Conservation (phyloP, 352 stramenopile species). For the Phytophthora melonis region DNA sequence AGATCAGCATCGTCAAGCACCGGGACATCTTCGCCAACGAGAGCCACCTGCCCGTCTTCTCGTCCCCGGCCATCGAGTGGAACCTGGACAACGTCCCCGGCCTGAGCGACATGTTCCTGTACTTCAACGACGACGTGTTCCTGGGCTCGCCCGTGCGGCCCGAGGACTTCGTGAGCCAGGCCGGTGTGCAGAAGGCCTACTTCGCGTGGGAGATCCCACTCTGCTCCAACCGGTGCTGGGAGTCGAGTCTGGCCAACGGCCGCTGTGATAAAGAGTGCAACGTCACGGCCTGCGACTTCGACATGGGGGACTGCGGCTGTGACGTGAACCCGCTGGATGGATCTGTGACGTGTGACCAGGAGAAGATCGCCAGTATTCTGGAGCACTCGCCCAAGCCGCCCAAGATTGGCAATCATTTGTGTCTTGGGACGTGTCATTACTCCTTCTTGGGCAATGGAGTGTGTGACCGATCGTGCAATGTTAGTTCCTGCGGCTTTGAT, state of each 20-base stretch:
- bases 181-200: slow-evolving; percentile 91
- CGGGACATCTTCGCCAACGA: slow-evolving; percentile 91
- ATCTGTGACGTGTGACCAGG: slow-evolving; percentile 57
- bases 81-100: slow-evolving; percentile 94
- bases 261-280: slow-evolving; percentile 93
- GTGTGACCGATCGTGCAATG: slow-evolving; percentile 85
- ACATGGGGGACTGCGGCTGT: slow-evolving; percentile 94
- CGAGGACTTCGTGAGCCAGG: slow-evolving; percentile 93
- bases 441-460: slow-evolving; percentile 83
- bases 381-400: slow-evolving; percentile 57
- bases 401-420: slow-evolving; percentile 69
- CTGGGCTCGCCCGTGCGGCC: slow-evolving; percentile 88
- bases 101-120: slow-evolving; percentile 94
- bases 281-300: slow-evolving; percentile 89
- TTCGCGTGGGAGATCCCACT: slow-evolving; percentile 94
- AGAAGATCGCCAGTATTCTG: slow-evolving; percentile 69
- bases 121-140: slow-evolving; percentile 98
- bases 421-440: slow-evolving; percentile 77
- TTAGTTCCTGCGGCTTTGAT: slow-evolving; percentile 87
- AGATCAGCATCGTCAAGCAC: slow-evolving; percentile 92
- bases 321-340: slow-evolving; percentile 61
- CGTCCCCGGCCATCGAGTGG: slow-evolving; percentile 94
- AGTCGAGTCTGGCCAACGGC: slow-evolving; percentile 82
- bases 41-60: slow-evolving; percentile 94
- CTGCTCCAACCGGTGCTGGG: slow-evolving; percentile 84